Conservation (phyloP, 768 basidiomycete genomes). For the Trametes sanguinea region DNA sequence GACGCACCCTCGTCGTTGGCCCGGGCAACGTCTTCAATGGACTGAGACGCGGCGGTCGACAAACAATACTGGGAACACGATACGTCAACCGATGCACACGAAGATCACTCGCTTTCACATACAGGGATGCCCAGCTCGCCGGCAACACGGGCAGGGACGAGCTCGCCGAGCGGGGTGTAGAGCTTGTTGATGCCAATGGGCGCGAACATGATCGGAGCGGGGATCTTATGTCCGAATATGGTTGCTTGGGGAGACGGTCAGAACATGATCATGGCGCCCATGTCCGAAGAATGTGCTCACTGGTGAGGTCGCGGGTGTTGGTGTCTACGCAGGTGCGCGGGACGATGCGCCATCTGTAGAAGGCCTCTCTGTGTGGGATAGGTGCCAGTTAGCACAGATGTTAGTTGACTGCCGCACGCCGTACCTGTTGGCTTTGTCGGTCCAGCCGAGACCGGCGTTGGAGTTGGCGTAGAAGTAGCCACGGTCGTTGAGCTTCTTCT, state of each 20-base stretch:
- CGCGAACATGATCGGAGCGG: slow-evolving; percentile 55
- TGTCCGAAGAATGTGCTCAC: slow-evolving; percentile 29
- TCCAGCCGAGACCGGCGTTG: slow-evolving; percentile 55
- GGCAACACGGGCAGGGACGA: slow-evolving; percentile 48
- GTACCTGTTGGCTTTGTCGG: slow-evolving; percentile 50
- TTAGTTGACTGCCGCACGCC: not conserved
- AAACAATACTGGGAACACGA: slow-evolving; percentile 43
- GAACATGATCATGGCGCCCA: not conserved
- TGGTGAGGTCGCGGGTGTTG: slow-evolving; percentile 48
- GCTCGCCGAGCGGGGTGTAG: slow-evolving; percentile 47
- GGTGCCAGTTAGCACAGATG: not conserved
- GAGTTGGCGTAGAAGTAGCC: slow-evolving; percentile 55
- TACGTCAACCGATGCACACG: not conserved
- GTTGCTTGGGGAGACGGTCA: slow-evolving; percentile 31
- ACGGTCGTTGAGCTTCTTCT: slow-evolving; percentile 46
- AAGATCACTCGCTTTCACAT: slow-evolving; percentile 14
- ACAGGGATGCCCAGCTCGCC: slow-evolving; percentile 49
- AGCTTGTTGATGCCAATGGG: slow-evolving; percentile 60
- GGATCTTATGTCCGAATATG: slow-evolving; percentile 49
- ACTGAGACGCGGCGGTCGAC: slow-evolving; percentile 50
- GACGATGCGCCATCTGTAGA: slow-evolving; percentile 56
- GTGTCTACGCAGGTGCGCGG: slow-evolving; percentile 59
- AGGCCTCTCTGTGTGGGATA: slow-evolving; percentile 42
- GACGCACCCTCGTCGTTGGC: slow-evolving; percentile 47
- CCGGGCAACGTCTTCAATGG: slow-evolving; percentile 52